Base-by-base conservation (phyloP, 2,329 filamentous ascomycete species). In the Nothomitra cinnamomea region DNA sequence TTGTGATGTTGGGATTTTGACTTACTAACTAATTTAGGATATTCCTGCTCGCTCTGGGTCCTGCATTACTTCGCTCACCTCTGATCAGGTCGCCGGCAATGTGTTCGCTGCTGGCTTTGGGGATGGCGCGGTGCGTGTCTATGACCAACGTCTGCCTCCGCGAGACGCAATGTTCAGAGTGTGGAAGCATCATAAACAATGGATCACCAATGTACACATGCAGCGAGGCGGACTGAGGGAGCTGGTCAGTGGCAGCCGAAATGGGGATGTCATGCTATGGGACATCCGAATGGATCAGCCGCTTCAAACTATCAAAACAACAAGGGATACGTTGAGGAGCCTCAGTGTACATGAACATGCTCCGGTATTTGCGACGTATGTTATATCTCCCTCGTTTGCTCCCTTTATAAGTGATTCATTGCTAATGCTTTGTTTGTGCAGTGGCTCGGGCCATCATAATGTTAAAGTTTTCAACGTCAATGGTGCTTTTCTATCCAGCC, bases 91-190 rank as follows among this genome's bases (percentile, higher is more conserved):
- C 68, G 94, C 94, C 52, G 92, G 92, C 43, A 89, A 95, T 62
- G 81, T 95, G 47, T 95, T 98, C 62, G 85, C 95, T 10, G 92
- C 92, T 41, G 92, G 92, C 2, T 98, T 96, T 62, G 92, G 92
- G 17, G 94, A 98, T 62, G 92, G 92, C 35, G 89, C 88, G 1
- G 83, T 98, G 43, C 80, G 92, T 52, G 88, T 95, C 3, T 98
- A 95, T 64, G 92, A 98, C 66, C 87, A 90, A 58, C 82, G 92
- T 12, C 70, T 86, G 57, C 82, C 83, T 57, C 84, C 88, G 1
- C 84, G 87, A 56, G 87, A 92, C 53, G 85, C 85, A 17, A 95
- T 96, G 89, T 84, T 95, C 54, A 87, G 85, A 68, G 89, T 90
- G 60, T 98, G 92, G 90, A 92, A 94, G 64, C 87, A 95, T 61